Conservation (phyloP, 306 rosid genomes). For the Comarum palustre region DNA sequence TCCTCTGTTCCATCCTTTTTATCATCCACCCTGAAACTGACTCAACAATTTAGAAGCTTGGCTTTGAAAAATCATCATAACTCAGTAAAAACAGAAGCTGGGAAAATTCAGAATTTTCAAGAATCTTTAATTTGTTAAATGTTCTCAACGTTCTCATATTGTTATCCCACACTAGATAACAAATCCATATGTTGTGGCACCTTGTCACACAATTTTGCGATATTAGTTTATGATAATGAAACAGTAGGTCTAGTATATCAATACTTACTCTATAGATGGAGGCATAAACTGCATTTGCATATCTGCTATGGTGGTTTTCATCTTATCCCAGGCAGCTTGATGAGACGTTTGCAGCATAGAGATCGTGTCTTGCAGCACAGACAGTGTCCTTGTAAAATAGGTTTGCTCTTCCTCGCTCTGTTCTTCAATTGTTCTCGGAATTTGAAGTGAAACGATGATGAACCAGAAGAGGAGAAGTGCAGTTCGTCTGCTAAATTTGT, state of each 20-base stretch:
- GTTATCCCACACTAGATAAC: not conserved
- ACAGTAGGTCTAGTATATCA: too few relatives aligned
- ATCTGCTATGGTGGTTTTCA: slow-evolving; percentile 40
- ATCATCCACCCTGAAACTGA: slow-evolving; percentile 45
- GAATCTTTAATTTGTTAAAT: not conserved
- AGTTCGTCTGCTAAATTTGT: slow-evolving; percentile 37
- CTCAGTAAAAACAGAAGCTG: not conserved
- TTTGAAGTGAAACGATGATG: slow-evolving; percentile 30
- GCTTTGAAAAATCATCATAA: not conserved
- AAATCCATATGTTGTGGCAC: not conserved
- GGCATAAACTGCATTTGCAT: slow-evolving; percentile 52
- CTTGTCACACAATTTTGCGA: not conserved
- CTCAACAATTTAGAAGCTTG: not conserved
- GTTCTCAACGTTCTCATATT: not conserved
- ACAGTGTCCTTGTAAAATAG: slow-evolving; percentile 29
- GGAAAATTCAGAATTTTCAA: not conserved
- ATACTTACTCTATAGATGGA: slow-evolving; percentile 55
- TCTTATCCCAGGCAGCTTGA: slow-evolving; percentile 46
- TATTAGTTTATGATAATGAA: not conserved
- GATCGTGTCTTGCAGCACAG: slow-evolving; percentile 37
- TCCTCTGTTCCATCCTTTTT: not conserved
- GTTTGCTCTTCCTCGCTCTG: slow-evolving; percentile 33
- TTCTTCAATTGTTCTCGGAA: slow-evolving; percentile 31
- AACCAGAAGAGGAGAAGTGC: slow-evolving; percentile 37
- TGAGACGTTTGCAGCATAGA: slow-evolving; percentile 48